A percentile compares a stretch with the other conserved stretches of the same genome.
phyloP scores from a whole-genome alignment of 1,284 basidiomycete species.

The Cryptococcus neoformans region DNA sequence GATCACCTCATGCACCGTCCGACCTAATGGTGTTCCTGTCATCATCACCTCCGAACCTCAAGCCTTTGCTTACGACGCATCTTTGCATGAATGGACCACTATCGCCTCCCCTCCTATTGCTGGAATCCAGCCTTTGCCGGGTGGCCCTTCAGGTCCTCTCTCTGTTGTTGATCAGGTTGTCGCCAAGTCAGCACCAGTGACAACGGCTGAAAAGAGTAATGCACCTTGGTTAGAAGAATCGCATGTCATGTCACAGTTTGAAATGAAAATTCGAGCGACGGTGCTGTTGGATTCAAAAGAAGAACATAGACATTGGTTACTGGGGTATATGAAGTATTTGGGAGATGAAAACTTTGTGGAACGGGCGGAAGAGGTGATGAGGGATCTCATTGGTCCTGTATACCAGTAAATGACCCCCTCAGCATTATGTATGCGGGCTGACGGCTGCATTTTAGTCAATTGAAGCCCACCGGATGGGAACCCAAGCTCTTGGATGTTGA shows the following conservation, averaged over 20 bases:
- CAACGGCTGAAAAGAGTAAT: not conserved
- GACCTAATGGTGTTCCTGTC: constrained; percentile 73
- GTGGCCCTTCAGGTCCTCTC: constrained; percentile 13
- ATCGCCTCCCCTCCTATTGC: constrained; percentile 76
- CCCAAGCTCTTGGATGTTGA: constrained; percentile 63
- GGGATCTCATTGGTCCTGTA: constrained; percentile 75
- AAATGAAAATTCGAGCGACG: constrained; percentile 70
- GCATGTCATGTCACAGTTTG: constrained; percentile 76
- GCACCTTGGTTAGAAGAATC: constrained; percentile 75
- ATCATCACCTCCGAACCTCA: constrained; percentile 69
- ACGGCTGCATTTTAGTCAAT: not conserved
- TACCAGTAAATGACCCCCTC: constrained; percentile 7
- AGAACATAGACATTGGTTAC: constrained; percentile 73
- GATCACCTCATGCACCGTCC: constrained; percentile 58
- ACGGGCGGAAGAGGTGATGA: constrained; percentile 82
- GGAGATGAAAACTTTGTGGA: constrained; percentile 79
- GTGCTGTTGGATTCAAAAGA: constrained; percentile 68
- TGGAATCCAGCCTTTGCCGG: constrained; percentile 3
- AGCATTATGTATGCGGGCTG: not conserved
- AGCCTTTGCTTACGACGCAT: constrained; percentile 70
- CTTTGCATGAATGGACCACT: constrained; percentile 65
- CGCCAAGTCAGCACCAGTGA: constrained; percentile 4
- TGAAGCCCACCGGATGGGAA: constrained; percentile 61
- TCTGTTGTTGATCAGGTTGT: constrained; percentile 27
- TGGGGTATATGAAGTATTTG: constrained; percentile 73